Evolutionary conservation across 1,284 basidiomycete genomes (phyloP), one percentile per base, ranked within the genome.

Genomic region (Wallemia mellicola): DNA sequence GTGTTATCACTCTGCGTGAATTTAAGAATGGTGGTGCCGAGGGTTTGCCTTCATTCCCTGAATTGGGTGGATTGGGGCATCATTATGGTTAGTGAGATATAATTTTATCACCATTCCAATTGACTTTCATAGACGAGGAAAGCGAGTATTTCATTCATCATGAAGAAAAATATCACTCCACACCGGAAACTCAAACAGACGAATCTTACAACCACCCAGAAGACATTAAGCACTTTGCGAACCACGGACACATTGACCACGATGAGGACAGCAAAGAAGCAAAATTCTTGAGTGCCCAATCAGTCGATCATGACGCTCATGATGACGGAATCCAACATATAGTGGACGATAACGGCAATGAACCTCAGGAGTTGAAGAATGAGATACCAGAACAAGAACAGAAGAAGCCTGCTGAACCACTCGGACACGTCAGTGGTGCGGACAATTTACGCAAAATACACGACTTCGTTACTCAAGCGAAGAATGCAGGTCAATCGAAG

Each of bases 181-280:
- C 89, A 24, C 89, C 89, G 0, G 92, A 98, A 69, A 94, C 91
- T 0, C 92, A 98, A 71, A 88, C 86, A 0, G 91, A 95, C 67
- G 87, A 89, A 65, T 77, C 87, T 0, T 98, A 98, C 72, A 83
- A 69, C 61, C 92, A 99, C 70, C 80, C 86, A 1, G 94, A 94
- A 70, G 88, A 91, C 61, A 64, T 69, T 59, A 84, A 86, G 65
- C 86, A 89, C 67, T 94, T 92, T 67, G 73, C 79, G 61, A 79
- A 86, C 63, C 94, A 99, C 71, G 84, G 85, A 62, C 67, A 73
- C 19, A 95, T 98, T 64, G 94, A 98, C 69, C 75, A 69, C 14
- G 73, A 82, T 66, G 94, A 98, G 71, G 85, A 84, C 33, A 78
- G 83, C 65, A 77, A 78, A 26, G 84, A 87, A 11, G 38, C 38